Evolutionary conservation across 805 yeast species (phyloP), one percentile per base, ranked within the genome.

Genomic region (Cyberlindnera subsufficiens): DNA sequence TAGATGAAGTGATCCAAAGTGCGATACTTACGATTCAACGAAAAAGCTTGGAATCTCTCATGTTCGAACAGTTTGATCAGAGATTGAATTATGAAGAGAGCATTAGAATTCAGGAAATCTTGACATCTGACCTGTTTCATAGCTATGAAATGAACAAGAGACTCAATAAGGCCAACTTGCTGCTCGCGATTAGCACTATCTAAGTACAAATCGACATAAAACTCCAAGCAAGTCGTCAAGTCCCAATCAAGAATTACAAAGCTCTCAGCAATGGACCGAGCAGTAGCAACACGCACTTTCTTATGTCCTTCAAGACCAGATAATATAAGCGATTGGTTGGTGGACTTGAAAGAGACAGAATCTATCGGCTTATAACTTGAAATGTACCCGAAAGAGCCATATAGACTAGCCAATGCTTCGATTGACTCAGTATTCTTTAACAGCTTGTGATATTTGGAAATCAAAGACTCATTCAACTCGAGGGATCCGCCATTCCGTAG

Each of bases 261-360:
- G 1, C 66, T 49, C 35, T 68, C 71, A 0, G 71, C 67, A 10
- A 68, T 25, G 1, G 64, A 42, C 32, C 57, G 63, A 1, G 71
- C 67, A 0, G 68, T 56, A 3, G 43, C 22, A 8, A 43, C 32
- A 43, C 63, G 50, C 6, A 55, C 44, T 32, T 39, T 40, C 37
- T 41, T 49, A 38, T 60, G 48, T 27, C 22, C 22, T 25, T 38
- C 37, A n/a, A 42, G 59, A 38, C 42, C 67, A 39, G 7, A 35
- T 35, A 45, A 58, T 52, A 48, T 34, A 1, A 25, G 6, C 2
- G 41, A 31, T 9, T 43, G 43, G 32, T 44, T 25, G 2, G 40
- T 10, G 1, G 51, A 43, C 13, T 58, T 63, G 50, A 59, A 52
- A 32, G 55, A 55, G 5, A 54, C 43, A 5, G 64, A 55, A 46